phyloP scores from a whole-genome alignment of 2,329 filamentous ascomycete species.

The Fusarium fujikuroi region DNA sequence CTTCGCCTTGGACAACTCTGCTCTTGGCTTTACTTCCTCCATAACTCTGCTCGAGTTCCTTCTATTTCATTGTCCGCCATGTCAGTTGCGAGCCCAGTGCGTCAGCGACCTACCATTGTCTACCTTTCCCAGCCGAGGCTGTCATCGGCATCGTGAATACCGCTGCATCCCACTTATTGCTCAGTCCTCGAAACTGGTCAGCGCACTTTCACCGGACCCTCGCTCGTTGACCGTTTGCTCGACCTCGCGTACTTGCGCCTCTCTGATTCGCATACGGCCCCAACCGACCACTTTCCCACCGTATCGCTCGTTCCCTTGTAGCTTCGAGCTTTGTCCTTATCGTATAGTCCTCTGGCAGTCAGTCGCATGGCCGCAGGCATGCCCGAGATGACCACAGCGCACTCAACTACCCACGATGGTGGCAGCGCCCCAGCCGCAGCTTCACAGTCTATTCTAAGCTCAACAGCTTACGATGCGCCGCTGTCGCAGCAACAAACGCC shows the following conservation, averaged over 20 bases:
- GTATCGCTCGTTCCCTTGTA: constrained; percentile 1
- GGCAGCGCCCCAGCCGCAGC: constrained; percentile 25
- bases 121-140: constrained; percentile 36
- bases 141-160: constrained; percentile 35
- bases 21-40: constrained; percentile 27
- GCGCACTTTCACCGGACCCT: constrained; percentile 8
- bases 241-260: constrained; percentile 7
- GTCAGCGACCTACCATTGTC: constrained; percentile 41
- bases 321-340: constrained; percentile 6
- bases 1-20: constrained; percentile 32
- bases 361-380: constrained; percentile 16
- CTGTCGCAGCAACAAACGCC: constrained; percentile 44
- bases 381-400: constrained; percentile 39
- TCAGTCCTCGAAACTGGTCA: constrained; percentile 13
- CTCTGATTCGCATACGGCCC: constrained; percentile 7
- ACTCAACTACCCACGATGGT: constrained; percentile 40
- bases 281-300: constrained; percentile 4
- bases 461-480: constrained; percentile 40
- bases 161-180: constrained; percentile 20
- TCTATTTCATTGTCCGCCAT: constrained; percentile 37
- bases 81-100: constrained; percentile 42
- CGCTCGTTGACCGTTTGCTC: constrained; percentile 20
- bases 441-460: constrained; percentile 30
- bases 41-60: constrained; percentile 11
- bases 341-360: not conserved